Evolutionary conservation across 352 stramenopile species (phyloP).

Genomic region (Globisporangium megalacanthum): DNA sequence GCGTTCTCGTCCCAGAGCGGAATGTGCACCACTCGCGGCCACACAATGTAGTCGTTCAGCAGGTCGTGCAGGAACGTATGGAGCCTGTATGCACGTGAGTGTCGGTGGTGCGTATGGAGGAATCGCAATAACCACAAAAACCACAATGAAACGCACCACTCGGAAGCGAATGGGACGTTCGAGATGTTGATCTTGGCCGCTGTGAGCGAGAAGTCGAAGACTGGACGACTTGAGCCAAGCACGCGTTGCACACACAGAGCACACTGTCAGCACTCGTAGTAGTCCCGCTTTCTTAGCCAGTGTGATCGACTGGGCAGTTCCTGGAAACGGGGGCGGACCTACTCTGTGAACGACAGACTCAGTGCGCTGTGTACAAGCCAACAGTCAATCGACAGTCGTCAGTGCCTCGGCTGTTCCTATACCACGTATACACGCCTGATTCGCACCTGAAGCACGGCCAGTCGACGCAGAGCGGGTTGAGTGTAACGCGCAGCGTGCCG

Average conservation of each 20-base stretch:
- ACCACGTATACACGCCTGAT: not conserved
- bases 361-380: conserved; percentile 22
- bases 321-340: not conserved
- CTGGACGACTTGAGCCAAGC: conserved; percentile 32
- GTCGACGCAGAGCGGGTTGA: conserved; percentile 52
- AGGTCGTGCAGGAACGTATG: conserved; percentile 75
- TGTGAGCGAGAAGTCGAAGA: conserved; percentile 74
- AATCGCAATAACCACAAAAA: not conserved
- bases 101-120: no score
- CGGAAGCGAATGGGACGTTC: conserved; percentile 75
- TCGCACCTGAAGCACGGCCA: conserved; percentile 66
- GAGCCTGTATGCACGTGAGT: conserved; percentile 27
- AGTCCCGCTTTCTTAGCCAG: no score
- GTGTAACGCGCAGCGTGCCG: conserved; percentile 65
- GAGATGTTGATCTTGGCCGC: conserved; percentile 82
- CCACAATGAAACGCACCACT: conserved; percentile 37
- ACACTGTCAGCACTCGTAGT: not conserved
- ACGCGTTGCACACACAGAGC: conserved; percentile 1
- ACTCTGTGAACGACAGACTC: conserved; percentile 72
- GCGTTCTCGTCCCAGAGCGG: conserved; percentile 61
- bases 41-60: conserved; percentile 72
- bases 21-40: conserved; percentile 63
- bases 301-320: not conserved
- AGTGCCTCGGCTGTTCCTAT: not conserved
- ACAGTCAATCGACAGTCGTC: not conserved